These are phyloP conservation scores for Phytophthora sansomeana DNA, from an alignment of 352 stramenopile species.

Conservation along the genomic window DNA sequence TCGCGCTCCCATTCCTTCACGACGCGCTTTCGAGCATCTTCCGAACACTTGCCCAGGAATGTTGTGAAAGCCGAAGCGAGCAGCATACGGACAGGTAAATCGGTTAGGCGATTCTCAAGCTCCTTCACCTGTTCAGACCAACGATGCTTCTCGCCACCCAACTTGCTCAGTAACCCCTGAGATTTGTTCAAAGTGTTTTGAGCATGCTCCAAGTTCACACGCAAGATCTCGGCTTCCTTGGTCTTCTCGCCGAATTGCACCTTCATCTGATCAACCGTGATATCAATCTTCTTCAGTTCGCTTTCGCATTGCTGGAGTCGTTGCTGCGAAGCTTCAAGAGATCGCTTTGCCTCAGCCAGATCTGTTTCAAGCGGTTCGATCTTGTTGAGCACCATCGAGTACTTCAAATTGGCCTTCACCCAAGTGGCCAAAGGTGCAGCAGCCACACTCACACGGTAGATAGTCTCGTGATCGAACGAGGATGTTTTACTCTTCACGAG, in stretches of 20 bases:
- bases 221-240: conserved; percentile 92
- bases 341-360: conserved; percentile 88
- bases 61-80: conserved; percentile 93
- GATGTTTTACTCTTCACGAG: conserved; percentile 93
- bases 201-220: conserved; percentile 86
- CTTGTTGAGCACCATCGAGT: conserved; percentile 96
- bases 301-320: conserved; percentile 90
- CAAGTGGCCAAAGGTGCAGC: conserved; percentile 94
- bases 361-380: conserved; percentile 94
- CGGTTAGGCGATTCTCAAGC: conserved; percentile 75
- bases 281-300: conserved; percentile 93
- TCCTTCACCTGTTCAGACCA: conserved; percentile 93
- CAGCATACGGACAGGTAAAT: conserved; percentile 92
- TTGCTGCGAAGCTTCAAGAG: conserved; percentile 88
- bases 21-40: conserved; percentile 84
- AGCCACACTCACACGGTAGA: conserved; percentile 94
- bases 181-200: conserved; percentile 94
- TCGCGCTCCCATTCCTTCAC: conserved; percentile 85
- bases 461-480: conserved; percentile 95
- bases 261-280: conserved; percentile 91
- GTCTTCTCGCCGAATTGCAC: conserved; percentile 93
- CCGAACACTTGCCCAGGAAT: conserved; percentile 93
- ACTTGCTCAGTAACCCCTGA: conserved; percentile 89
- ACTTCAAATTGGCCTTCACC: conserved; percentile 97
- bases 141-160: conserved; percentile 92